Evolutionary conservation across 176 grass and related monocot genomes (phyloP).

Genomic region (Zoysia pacifica): DNA sequence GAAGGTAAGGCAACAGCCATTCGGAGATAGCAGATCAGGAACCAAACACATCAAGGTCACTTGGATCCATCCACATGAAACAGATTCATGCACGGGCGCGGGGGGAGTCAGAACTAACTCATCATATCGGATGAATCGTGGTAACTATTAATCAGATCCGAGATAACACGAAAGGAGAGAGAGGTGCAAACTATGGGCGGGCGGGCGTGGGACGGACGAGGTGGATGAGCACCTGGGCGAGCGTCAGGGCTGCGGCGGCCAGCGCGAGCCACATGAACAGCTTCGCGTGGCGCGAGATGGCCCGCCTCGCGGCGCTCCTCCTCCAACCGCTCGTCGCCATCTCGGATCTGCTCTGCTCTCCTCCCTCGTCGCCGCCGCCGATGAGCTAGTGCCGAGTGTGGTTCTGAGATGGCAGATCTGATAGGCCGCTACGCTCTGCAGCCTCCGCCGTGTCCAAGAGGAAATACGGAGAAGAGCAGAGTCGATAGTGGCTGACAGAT

Average conservation of each 20-base stretch:
- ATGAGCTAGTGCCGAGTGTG: neutral
- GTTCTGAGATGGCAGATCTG: conserved; percentile 29
- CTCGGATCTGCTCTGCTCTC: conserved; percentile 19
- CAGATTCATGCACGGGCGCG: neutral
- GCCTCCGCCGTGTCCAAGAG: neutral
- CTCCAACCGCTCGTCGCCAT: conserved; percentile 53
- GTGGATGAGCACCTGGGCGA: conserved; percentile 84
- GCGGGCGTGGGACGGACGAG: conserved; percentile 48
- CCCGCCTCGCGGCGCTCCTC: conserved; percentile 24
- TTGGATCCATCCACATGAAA: conserved; percentile 33
- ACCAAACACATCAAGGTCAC: neutral
- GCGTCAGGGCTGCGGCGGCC: conserved; percentile 56
- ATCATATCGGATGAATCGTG: neutral
- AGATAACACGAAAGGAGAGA: neutral
- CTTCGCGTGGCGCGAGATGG: conserved; percentile 24
- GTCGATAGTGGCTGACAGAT: conserved; percentile 23
- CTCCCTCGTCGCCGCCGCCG: conserved; percentile 13
- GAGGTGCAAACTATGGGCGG: neutral
- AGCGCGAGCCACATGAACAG: conserved; percentile 63
- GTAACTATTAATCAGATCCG: conserved; percentile 4
- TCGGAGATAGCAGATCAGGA: neutral
- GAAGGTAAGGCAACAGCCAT: conserved; percentile 2
- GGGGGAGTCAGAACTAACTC: neutral
- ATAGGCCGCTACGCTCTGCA: neutral
- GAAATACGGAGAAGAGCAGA: neutral